Base-by-base conservation (phyloP, 805 yeast species). In the Zygosaccharomyces bisporus region DNA sequence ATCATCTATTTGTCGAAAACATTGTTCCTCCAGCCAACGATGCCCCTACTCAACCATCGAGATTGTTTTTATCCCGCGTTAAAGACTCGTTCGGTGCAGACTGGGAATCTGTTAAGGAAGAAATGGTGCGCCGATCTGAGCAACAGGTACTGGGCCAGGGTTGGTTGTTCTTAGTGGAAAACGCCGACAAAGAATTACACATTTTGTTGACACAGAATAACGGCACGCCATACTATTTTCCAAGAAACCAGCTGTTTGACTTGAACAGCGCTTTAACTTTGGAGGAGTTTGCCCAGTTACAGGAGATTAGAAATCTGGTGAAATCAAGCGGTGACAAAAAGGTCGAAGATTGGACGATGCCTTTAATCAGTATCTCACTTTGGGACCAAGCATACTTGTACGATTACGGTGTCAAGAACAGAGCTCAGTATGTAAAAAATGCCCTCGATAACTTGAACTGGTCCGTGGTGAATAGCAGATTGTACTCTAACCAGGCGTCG, bases 361-460 rank as follows among this genome's bases (percentile, higher is more conserved):
- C 68, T 35, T 67, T 93, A 36, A 73, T 93, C 53, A 85, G 81
- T 40, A 73, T 89, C 52, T 87, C 81, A 65, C 74, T 85, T 53
- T 90, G 97, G 96, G 95, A 91, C 63, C 78, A 81, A 52, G 87
- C 96, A n/a, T 93, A 83, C 64, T 57, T 88, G 35, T 69, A 76
- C 20, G 98, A 93, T 66, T 91, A 83, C 66, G 96, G 97, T 37
- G 74, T 86, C 41, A 60, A 56, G 17, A 95, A 93, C 18, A 84
- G 83, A 68, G 71, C 76, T 34, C 71, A 75, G 42, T 93, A 85
- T 66, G 74, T 93, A 53, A 77, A 77, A 49, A 82, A 81, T 50
- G 81, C 82, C 58, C 81, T 95, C 80, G 76, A 80, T 41, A 74
- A 87, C 52, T 75, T 90, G 47, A 82, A 91, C 68, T 93, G 99